Base-by-base conservation (phyloP, 2,329 filamentous ascomycete species). In the Cladosporium sp. region DNA sequence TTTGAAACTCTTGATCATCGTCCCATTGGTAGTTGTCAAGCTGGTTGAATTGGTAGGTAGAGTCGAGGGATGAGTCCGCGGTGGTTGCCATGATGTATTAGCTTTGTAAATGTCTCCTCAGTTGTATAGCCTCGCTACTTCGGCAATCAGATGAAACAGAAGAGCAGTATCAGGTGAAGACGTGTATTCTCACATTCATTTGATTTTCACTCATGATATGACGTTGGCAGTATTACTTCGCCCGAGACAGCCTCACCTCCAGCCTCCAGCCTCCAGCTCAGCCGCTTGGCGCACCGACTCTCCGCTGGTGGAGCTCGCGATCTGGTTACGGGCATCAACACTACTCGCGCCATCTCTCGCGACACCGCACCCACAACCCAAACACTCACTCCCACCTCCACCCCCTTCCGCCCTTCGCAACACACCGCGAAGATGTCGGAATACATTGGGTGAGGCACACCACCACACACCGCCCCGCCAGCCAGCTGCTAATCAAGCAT, bases 11-110 rank as follows among this genome's bases (percentile, higher is more conserved):
- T 61, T 83, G 81, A 77, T 92, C 90, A 68, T 84, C 84, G 67
- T 83, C 83, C 90, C 90, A 92, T 21, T 85, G 83, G 73, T 92
- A 92, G 28, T 79, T 78, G 72, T 90, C 87, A 60, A 92, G 85
- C 68, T 88, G 85, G 66, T 81, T 78, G 75, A 87, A 91, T 66
- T 88, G 62, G 28, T 66, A 65, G 5, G 72, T 73, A 38, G 64
- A 67, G 60, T 74, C 71, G 12, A 64, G 51, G 15, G 61, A 64
- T 32, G 47, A 54, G 12, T 65, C 57, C 38, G 54, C 36, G 49
- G 54, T 26, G 5, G 63, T 34, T 28, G 63, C 55, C 54, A 65
- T 59, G 28, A 24, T 44, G 38, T 8, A n/a, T 44, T 4, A 21
- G 41, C n/a, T 47, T 18, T 52, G 11, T 12, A 18, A 52, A 52